Base-by-base conservation (phyloP, 2,329 filamentous ascomycete genomes). In the Camptophora hylomeconis region DNA sequence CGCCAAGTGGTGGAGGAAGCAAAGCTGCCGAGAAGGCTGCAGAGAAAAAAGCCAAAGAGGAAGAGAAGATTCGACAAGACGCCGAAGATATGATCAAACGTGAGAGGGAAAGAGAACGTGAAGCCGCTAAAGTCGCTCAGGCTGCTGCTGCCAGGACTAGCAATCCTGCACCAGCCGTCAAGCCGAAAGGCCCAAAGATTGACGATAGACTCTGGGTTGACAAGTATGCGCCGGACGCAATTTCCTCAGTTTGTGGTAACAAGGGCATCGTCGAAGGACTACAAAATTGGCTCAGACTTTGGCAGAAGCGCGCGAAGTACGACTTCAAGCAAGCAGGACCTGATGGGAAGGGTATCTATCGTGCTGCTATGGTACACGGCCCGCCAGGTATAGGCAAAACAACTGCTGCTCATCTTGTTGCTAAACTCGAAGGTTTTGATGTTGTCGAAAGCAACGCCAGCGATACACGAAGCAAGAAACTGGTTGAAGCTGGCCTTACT, bases 331-430 rank as follows among this genome's bases (percentile, higher is more conserved):
- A 76, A 45, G 72, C 75, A 35, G 89, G 89, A 1, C 67, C 79
- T 7, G 86, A 95, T 53, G 89, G 86, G 2, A 76, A 76, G 50
- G 87, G 87, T 18, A 67, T 68, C 0, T 80, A 79, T 45, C 76
- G 89, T 39, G 82, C 87, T n/a, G 76, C 95, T 41, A 92, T 95
- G 51, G 77, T 98, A 31, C 86, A 92, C 42, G 89, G 89, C 0
- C 87, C 89, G 10, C 89, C 89, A 17, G 89, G 89, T 11, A 93
- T 98, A 41, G 89, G 89, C 43, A 98, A 98, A 58, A 98, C 89
- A 2, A 98, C 89, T 17, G 83, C 92, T 27, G 89, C 89, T 14
- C 89, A 98, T 60, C 64, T 98, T 17, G 82, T 92, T 10, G 87
- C 89, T 1, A 92, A 84, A 47, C 60, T 95, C 12, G 86, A 92